Conservation (phyloP, 805 yeast species). For the Sugiyamaella americana region DNA sequence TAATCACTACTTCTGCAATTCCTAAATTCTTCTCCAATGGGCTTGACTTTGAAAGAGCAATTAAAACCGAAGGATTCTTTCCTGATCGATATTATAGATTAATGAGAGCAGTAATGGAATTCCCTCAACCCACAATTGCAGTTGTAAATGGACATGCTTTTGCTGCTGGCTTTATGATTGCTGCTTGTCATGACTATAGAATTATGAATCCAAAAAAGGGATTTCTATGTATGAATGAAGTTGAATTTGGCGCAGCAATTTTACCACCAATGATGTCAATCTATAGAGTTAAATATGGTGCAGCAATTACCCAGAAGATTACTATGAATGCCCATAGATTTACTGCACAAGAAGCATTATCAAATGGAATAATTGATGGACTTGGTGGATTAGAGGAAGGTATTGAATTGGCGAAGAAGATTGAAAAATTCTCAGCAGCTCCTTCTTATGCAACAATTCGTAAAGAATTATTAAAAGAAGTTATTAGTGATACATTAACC, state of each 20-base stretch:
- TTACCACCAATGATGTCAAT: conserved; percentile 33
- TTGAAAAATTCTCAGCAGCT: conserved; percentile 23
- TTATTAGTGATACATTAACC: conserved; percentile 21
- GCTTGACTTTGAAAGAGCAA: conserved; percentile 33
- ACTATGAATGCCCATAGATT: conserved; percentile 33
- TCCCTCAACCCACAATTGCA: conserved; percentile 38
- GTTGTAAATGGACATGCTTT: conserved; percentile 37
- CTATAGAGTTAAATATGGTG: conserved; percentile 29
- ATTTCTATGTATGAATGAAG: conserved; percentile 36
- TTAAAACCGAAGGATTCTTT: conserved; percentile 31
- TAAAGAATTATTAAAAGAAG: conserved; percentile 25
- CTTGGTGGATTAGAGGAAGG: conserved; percentile 33
- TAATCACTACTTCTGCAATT: conserved; percentile 33
- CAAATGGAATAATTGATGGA: conserved; percentile 29
- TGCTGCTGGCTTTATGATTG: conserved; percentile 37
- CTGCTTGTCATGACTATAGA: conserved; percentile 34
- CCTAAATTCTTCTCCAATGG: conserved; percentile 37
- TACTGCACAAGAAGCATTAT: conserved; percentile 27
- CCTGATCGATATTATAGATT: conserved; percentile 29
- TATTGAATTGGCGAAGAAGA: conserved; percentile 25
- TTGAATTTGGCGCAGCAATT: conserved; percentile 35
- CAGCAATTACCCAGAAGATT: conserved; percentile 27
- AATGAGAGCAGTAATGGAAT: conserved; percentile 31
- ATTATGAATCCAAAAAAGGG: conserved; percentile 37
- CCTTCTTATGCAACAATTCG: conserved; percentile 31